Conservation (phyloP, 495 filamentous ascomycete species). For the Schizothecium vesticola region DNA sequence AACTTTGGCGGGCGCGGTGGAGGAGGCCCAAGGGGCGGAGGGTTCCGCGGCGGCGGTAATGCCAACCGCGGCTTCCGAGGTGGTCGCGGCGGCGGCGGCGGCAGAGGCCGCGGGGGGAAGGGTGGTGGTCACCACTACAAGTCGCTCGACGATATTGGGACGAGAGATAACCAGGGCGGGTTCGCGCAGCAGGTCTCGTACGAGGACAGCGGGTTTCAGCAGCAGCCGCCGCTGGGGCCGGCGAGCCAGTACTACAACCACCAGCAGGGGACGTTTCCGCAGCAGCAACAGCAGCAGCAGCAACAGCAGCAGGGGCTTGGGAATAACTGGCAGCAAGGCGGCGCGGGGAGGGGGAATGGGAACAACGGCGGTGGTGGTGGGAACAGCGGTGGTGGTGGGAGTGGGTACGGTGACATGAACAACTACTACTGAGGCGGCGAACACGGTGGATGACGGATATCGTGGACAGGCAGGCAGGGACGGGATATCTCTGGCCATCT, state of each 20-base stretch:
- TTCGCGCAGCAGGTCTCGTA: conserved; percentile 37
- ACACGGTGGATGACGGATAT: neutral
- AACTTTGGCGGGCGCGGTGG: conserved; percentile 22
- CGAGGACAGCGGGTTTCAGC: conserved; percentile 30
- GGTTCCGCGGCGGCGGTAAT: conserved; percentile 21
- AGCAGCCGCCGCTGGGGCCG: conserved; percentile 16
- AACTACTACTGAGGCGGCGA: neutral
- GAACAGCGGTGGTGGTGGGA: conserved; percentile 8
- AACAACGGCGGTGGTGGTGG: conserved; percentile 9
- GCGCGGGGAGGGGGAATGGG: neutral
- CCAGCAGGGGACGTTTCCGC: conserved; percentile 8
- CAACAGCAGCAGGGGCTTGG: conserved; percentile 18
- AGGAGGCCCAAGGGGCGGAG: conserved; percentile 11
- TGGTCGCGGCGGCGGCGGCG: conserved; percentile 16
- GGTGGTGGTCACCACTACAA: conserved; percentile 35
- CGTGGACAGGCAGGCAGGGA: too few relatives aligned
- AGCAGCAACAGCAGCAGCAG: conserved; percentile 23
- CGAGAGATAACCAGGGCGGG: conserved; percentile 32
- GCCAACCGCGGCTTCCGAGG: conserved; percentile 27
- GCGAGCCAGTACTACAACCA: conserved; percentile 13
- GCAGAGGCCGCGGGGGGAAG: conserved; percentile 17
- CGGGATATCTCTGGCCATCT: neutral
- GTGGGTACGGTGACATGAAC: conserved; percentile 2
- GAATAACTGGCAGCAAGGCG: neutral
- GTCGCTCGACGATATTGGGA: conserved; percentile 39